Conservation (phyloP, 2,329 filamentous ascomycete species). For the Dactylellina parvicollis region DNA sequence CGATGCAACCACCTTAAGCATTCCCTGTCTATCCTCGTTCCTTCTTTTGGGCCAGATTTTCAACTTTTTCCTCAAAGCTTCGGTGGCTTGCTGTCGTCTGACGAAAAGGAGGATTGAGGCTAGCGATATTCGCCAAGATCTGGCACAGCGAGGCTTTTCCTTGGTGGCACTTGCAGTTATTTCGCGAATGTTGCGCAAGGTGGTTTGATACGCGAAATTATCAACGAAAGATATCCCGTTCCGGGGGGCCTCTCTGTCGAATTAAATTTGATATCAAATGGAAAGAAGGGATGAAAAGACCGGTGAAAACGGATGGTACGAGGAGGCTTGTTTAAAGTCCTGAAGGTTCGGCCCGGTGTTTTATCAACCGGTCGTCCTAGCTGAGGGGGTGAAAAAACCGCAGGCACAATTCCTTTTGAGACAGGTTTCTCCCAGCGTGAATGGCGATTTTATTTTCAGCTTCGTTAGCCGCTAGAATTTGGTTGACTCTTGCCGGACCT, state of each 20-base stretch:
- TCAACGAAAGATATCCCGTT: slow-evolving; percentile 25
- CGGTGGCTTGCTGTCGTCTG: slow-evolving; percentile 50
- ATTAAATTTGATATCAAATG: slow-evolving; percentile 16
- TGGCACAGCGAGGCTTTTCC: slow-evolving; percentile 49
- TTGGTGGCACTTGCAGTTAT: slow-evolving; percentile 44
- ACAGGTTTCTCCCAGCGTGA: slow-evolving; percentile 31
- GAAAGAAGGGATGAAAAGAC: slow-evolving; percentile 10
- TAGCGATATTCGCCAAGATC: slow-evolving; percentile 46
- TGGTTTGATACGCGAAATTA: slow-evolving; percentile 47
- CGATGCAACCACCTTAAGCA: slow-evolving; percentile 51
- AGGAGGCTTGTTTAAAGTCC: slow-evolving; percentile 25
- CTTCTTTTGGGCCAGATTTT: slow-evolving; percentile 31
- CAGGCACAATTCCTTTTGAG: slow-evolving; percentile 33
- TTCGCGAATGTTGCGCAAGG: slow-evolving; percentile 54
- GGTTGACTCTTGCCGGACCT: slow-evolving; percentile 29
- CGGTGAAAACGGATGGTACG: slow-evolving; percentile 21
- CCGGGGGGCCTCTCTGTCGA: neutral
- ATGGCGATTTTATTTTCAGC: slow-evolving; percentile 43
- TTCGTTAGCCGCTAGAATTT: slow-evolving; percentile 53
- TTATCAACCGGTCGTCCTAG: slow-evolving; percentile 34
- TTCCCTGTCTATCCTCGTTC: slow-evolving; percentile 42
- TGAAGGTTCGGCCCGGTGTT: slow-evolving; percentile 51
- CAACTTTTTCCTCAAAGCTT: slow-evolving; percentile 26
- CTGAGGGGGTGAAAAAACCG: slow-evolving; percentile 11
- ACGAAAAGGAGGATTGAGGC: slow-evolving; percentile 40